phyloP scores from a whole-genome alignment of 2,329 filamentous ascomycete genomes.

The Xenoacremonium recifei region DNA sequence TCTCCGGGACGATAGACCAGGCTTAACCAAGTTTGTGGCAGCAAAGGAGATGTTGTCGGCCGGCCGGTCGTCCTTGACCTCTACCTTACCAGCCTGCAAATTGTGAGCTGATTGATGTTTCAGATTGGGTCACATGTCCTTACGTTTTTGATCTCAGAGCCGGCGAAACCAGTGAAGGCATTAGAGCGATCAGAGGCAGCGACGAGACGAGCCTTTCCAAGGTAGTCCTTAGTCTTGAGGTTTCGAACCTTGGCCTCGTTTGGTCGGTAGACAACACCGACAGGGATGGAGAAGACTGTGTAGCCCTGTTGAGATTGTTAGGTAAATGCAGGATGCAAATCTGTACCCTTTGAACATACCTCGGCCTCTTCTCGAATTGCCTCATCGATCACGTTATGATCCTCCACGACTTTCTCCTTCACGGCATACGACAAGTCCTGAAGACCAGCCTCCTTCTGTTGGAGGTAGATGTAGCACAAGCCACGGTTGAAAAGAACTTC shows the following conservation, averaged over 20 bases:
- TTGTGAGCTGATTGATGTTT: slow-evolving; percentile 12
- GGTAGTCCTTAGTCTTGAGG: slow-evolving; percentile 94
- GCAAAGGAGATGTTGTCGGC: slow-evolving; percentile 85
- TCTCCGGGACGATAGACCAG: slow-evolving; percentile 73
- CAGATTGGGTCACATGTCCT: slow-evolving; percentile 24
- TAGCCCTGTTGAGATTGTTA: slow-evolving; percentile 66
- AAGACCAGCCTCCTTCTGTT: slow-evolving; percentile 86
- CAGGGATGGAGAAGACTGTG: slow-evolving; percentile 96
- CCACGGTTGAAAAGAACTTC: slow-evolving; percentile 97
- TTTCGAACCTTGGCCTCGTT: slow-evolving; percentile 99
- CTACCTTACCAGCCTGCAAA: slow-evolving; percentile 46
- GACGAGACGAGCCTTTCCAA: slow-evolving; percentile 91
- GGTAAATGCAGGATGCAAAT: background rate
- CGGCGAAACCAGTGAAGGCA: slow-evolving; percentile 79
- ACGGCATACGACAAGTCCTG: slow-evolving; percentile 87
- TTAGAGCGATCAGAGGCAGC: slow-evolving; percentile 81
- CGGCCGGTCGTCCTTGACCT: slow-evolving; percentile 75
- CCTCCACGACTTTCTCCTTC: slow-evolving; percentile 93
- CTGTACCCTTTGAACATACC: slow-evolving; percentile 46
- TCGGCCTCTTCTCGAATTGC: slow-evolving; percentile 91
- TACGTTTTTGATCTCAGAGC: slow-evolving; percentile 74
- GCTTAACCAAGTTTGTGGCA: slow-evolving; percentile 89
- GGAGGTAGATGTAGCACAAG: slow-evolving; percentile 94
- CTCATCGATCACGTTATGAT: slow-evolving; percentile 97
- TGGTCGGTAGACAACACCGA: slow-evolving; percentile 90